Conservation (phyloP, 495 filamentous ascomycete genomes). For the Niebla homalea region DNA sequence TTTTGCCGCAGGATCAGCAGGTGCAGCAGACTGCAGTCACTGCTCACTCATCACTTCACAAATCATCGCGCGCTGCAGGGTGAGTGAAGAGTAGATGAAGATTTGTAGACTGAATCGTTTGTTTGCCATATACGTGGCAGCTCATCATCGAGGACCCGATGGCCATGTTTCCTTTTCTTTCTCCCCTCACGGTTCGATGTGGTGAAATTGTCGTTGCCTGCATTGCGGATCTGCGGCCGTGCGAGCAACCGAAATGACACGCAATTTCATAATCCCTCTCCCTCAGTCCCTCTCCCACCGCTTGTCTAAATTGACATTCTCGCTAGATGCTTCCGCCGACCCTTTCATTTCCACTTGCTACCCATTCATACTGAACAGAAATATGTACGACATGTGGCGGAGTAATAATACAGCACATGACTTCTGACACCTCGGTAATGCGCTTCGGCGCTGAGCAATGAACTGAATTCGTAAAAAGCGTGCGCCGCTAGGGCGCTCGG, state of each 20-base stretch:
- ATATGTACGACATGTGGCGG: not conserved
- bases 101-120: too few species aligned
- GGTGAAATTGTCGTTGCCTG: conserved; percentile 1
- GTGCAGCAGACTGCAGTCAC: too few species aligned
- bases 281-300: too few species aligned
- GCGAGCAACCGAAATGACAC: not conserved
- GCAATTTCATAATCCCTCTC: too few species aligned
- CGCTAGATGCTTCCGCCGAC: not conserved
- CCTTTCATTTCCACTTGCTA: not conserved
- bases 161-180: not conserved
- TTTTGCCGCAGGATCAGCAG: too few species aligned
- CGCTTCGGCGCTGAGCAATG: not conserved
- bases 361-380: not conserved
- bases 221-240: not conserved
- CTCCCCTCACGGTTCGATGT: not conserved
- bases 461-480: not conserved
- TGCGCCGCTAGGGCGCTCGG: not conserved
- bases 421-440: not conserved
- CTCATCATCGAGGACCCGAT: too few species aligned
- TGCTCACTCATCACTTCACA: too few species aligned
- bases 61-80: too few species aligned
- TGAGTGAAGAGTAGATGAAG: too few species aligned
- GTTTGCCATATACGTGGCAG: too few species aligned
- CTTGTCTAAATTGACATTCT: not conserved
- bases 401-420: not conserved